Evolutionary conservation across 2,329 filamentous ascomycete species (phyloP), one percentile per base, ranked within the genome.

Genomic region (Zymoseptoria ardabiliae): DNA sequence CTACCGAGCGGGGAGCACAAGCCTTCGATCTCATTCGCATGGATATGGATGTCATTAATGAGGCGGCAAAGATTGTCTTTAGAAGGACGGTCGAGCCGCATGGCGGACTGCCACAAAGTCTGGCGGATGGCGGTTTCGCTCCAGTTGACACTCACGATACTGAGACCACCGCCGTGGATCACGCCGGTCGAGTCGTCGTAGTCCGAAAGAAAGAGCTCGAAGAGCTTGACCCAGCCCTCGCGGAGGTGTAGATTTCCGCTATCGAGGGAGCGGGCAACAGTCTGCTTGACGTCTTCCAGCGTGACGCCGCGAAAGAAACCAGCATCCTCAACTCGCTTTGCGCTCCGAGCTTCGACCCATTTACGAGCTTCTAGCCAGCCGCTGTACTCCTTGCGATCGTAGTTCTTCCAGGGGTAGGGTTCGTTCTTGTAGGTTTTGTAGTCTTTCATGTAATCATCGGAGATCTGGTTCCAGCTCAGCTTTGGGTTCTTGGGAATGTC

Each of bases 81-180:
- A 10, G 58, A 23, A n/a, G 48, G 50, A 45, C 56, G 55, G 25
- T 23, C 35, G 41, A 30, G 58, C 25, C 20, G 21, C 5, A 30
- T 35, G 10, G 63, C 55, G 21, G 60, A 56, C 23, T 60, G 10
- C 58, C 50, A 25, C 59, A 71, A 41, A 1, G 65, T 61, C 9
- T 54, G 50, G 50, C 66, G 62, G 54, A 80, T 79, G 58, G 78
- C 78, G 1, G 65, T 66, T 19, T 68, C 69, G 59, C 76, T 78
- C 78, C 78, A 81, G 58, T 80, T 80, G 2, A 79, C 78, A 56
- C 77, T 79, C 5, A 79, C 53, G 19, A 80, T 73, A 23, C 66
- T 65, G 41, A 77, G 55, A 10, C 61, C 60, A 35, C 61, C 61
- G 13, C 52, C 52, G 20, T 48, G 50, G 21, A 56, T 51, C 4